Percentiles rank a stretch among this genome's conserved stretches.
phyloP scores from a whole-genome alignment of 331 rosid species.

The Quercus lobata region DNA sequence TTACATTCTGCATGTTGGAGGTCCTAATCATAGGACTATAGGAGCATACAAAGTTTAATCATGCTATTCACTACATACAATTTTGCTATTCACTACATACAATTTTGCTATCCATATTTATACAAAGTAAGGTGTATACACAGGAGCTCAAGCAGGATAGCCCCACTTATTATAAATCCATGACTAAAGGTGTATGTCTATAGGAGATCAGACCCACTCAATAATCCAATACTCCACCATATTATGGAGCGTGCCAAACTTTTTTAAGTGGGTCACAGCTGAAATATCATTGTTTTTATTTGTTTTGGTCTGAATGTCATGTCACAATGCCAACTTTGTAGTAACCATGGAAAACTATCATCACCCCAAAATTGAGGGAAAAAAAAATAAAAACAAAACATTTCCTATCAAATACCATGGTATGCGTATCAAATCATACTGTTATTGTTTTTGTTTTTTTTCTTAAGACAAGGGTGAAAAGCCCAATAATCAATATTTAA shows the following conservation, averaged over 20 bases:
- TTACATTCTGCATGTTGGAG: background rate
- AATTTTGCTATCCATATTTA: background rate
- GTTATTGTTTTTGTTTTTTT: background rate
- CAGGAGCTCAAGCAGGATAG: too few relatives aligned
- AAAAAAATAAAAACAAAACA: background rate
- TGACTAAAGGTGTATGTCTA: too few relatives aligned
- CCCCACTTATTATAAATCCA: too few relatives aligned
- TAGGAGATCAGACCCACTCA: conserved; percentile 6
- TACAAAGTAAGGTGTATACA: background rate
- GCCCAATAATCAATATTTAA: background rate
- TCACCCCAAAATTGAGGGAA: background rate
- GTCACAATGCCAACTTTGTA: background rate
- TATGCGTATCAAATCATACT: background rate
- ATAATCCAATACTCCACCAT: background rate
- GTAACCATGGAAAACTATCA: background rate
- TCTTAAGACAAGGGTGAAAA: too few relatives aligned
- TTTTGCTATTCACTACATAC: background rate
- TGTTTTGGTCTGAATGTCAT: background rate
- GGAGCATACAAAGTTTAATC: background rate
- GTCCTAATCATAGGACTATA: background rate
- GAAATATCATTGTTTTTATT: background rate
- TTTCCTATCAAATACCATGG: background rate
- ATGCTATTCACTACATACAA: background rate
- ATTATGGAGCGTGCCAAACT: conserved; percentile 17
- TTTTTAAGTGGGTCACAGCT: conserved; percentile 2